A percentile compares a stretch with the other conserved stretches of the same genome.
Evolutionary conservation across 495 filamentous ascomycete species (phyloP).

Genomic region (Penicillium samsonianum): DNA sequence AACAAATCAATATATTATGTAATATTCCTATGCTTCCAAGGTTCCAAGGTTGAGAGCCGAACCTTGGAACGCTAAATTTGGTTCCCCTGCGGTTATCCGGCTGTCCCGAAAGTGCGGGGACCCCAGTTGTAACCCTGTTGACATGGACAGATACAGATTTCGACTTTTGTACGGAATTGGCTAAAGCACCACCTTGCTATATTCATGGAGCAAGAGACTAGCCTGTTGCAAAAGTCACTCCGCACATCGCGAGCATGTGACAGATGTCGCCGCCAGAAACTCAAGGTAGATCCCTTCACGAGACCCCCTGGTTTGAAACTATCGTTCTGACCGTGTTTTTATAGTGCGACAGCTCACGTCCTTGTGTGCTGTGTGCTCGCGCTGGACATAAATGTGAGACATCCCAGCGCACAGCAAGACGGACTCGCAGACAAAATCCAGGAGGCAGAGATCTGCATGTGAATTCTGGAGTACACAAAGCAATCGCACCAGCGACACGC

Average conservation of each 20-base stretch:
- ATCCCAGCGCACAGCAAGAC: neutral
- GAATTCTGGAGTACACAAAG: neutral
- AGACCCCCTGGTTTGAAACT: neutral
- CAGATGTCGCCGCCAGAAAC: slow-evolving; percentile 25
- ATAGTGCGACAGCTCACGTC: slow-evolving; percentile 8
- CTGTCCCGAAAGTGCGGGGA: slow-evolving; percentile 7
- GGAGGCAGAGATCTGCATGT: neutral
- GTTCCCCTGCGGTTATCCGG: neutral
- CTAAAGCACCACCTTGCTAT: neutral
- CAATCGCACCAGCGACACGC: slow-evolving; percentile 2
- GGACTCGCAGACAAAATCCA: neutral
- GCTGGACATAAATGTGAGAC: slow-evolving; percentile 12
- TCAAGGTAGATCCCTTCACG: slow-evolving; percentile 14
- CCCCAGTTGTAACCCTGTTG: neutral
- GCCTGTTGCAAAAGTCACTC: neutral
- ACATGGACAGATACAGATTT: neutral
- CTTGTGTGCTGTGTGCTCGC: slow-evolving; percentile 9
- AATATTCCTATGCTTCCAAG: neutral
- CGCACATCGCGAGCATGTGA: slow-evolving; percentile 17
- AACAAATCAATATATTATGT: neutral
- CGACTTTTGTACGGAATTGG: neutral
- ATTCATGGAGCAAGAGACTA: neutral
- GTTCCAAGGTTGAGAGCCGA: too few relatives aligned
- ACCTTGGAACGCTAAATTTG: neutral
- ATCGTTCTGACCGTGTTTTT: neutral